Percentiles rank a stretch among this genome's conserved stretches.
These are phyloP conservation scores for Prinsepia uniflora DNA, from an alignment of 306 rosid species.

Conservation along the genomic window DNA sequence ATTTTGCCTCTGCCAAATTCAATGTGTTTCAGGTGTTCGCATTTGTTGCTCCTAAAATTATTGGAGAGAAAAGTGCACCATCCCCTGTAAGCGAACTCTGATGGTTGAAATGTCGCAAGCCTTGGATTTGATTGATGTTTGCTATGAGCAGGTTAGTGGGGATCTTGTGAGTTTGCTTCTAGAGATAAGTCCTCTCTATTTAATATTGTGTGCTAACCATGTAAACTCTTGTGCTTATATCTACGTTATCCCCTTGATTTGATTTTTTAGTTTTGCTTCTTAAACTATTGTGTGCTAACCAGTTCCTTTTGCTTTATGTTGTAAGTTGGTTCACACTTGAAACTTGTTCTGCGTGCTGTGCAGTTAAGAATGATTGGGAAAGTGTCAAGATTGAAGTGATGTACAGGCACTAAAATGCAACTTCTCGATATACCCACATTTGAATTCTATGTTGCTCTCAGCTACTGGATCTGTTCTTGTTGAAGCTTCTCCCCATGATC, in stretches of 20 bases:
- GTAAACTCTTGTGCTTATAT: neutral
- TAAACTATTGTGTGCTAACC: neutral
- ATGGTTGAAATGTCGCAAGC: constrained; percentile 99
- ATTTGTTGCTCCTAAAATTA: constrained; percentile 93
- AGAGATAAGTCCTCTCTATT: neutral
- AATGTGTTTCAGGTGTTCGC: constrained; percentile 65
- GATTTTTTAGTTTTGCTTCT: neutral
- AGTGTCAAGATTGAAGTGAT: too few species aligned
- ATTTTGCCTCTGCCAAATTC: constrained; percentile 8
- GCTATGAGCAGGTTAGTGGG: constrained; percentile 69
- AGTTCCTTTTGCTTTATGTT: neutral
- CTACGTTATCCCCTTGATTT: neutral
- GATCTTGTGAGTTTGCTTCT: neutral
- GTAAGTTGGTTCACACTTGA: neutral
- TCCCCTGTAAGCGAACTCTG: constrained; percentile 94
- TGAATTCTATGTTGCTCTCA: constrained; percentile 74
- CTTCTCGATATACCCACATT: constrained; percentile 74
- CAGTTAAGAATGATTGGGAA: constrained; percentile 88
- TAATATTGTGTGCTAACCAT: neutral
- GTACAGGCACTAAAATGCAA: too few species aligned
- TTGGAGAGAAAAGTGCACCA: constrained; percentile 86
- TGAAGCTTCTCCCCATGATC: constrained; percentile 91
- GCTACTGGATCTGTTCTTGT: constrained; percentile 82
- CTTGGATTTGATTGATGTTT: constrained; percentile 71
- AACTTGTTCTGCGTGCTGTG: constrained; percentile 10